Evolutionary conservation across 768 basidiomycete species (phyloP).

Genomic region (Rhizopogon vesiculosus): DNA sequence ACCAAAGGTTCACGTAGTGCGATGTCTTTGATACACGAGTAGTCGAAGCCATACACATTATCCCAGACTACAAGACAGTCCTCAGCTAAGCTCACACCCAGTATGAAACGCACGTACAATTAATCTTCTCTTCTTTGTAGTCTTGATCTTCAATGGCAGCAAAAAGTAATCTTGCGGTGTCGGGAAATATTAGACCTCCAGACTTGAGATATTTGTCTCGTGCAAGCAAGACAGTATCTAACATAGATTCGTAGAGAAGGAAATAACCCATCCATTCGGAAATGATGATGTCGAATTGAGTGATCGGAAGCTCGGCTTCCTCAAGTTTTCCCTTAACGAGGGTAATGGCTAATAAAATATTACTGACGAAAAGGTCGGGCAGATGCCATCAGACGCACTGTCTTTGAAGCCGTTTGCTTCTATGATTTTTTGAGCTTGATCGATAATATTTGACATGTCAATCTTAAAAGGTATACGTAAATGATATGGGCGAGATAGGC

Average conservation of each 20-base stretch:
- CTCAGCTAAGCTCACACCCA: not conserved
- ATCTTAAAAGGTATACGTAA: slow-evolving; percentile 49
- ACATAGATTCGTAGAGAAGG: slow-evolving; percentile 98
- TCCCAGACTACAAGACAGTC: slow-evolving; percentile 77
- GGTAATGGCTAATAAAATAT: slow-evolving; percentile 64
- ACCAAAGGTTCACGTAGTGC: slow-evolving; percentile 95
- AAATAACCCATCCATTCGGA: slow-evolving; percentile 99
- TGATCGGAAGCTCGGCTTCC: slow-evolving; percentile 81
- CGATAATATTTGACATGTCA: slow-evolving; percentile 99
- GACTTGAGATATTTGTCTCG: slow-evolving; percentile 95
- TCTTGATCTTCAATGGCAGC: slow-evolving; percentile 99
- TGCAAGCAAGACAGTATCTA: slow-evolving; percentile 95
- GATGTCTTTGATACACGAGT: slow-evolving; percentile 98
- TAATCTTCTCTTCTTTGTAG: slow-evolving; percentile 99
- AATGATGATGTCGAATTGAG: slow-evolving; percentile 97
- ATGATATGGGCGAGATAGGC: slow-evolving; percentile 1
- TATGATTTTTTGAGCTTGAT: slow-evolving; percentile 96
- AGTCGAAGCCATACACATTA: slow-evolving; percentile 99
- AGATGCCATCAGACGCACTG: slow-evolving; percentile 49
- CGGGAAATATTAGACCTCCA: slow-evolving; percentile 92
- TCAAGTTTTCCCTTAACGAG: slow-evolving; percentile 98
- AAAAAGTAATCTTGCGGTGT: slow-evolving; percentile 86
- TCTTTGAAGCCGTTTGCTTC: slow-evolving; percentile 95
- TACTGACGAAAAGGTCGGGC: slow-evolving; percentile 1
- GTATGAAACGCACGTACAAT: slow-evolving; percentile 51